Evolutionary conservation across 2,329 filamentous ascomycete species (phyloP).

Genomic region (Thermothelomyces thermophilus): DNA sequence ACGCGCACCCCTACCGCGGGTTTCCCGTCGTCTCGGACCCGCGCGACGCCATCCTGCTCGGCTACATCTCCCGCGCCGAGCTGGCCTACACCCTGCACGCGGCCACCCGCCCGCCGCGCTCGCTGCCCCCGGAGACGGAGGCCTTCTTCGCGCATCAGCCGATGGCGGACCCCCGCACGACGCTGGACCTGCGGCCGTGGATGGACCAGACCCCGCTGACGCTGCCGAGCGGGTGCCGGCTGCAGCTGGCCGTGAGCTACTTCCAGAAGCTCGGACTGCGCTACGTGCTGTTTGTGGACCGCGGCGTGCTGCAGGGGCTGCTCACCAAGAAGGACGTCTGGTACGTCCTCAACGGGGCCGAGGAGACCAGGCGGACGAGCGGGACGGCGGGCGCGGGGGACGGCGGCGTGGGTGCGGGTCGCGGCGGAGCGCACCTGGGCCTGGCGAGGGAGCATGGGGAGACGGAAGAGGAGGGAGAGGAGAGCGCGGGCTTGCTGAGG

Average conservation of each 20-base stretch:
- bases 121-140: constrained; percentile 63
- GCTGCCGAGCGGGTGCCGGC: constrained; percentile 64
- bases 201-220: constrained; percentile 99
- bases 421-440: not conserved
- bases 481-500: constrained; percentile 22
- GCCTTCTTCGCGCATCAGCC: constrained; percentile 80
- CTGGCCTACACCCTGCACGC: constrained; percentile 71
- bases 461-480: no score
- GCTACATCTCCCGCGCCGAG: constrained; percentile 91
- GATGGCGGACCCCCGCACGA: constrained; percentile 67
- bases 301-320: constrained; percentile 73
- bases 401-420: not conserved
- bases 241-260: constrained; percentile 84
- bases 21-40: constrained; percentile 84
- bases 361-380: constrained; percentile 46
- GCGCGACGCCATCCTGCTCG: constrained; percentile 70
- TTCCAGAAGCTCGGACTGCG: constrained; percentile 91
- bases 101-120: constrained; percentile 49
- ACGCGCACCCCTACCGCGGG: constrained; percentile 72
- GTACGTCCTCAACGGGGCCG: constrained; percentile 78
- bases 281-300: constrained; percentile 82
- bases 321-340: constrained; percentile 97
- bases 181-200: constrained; percentile 88
- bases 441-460: constrained; percentile 20
- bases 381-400: not conserved